Conservation (phyloP, 345 rosid species). For the Aquilaria sinensis region DNA sequence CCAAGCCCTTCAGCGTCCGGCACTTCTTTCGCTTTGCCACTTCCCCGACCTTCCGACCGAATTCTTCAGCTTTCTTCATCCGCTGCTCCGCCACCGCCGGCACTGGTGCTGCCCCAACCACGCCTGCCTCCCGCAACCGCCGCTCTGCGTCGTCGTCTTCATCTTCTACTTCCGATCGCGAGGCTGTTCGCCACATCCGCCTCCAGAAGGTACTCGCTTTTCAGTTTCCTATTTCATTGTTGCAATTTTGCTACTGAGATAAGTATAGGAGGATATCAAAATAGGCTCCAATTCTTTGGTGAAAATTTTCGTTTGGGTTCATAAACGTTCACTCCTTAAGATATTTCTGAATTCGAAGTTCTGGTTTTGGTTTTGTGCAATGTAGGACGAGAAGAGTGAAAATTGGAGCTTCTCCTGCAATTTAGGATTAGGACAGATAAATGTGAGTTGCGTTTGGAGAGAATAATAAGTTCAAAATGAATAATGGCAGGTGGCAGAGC, state of each 20-base stretch:
- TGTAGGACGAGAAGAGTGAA: neutral
- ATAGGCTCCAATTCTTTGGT: neutral
- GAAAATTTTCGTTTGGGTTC: neutral
- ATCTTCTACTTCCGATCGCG: conserved; percentile 82
- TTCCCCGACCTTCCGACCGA: conserved; percentile 5
- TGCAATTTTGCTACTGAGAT: no score
- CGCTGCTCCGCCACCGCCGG: conserved; percentile 34
- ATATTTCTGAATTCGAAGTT: neutral
- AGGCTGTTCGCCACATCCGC: conserved; percentile 84
- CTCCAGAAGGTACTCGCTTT: conserved; percentile 50
- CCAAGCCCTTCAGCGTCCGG: conserved; percentile 41
- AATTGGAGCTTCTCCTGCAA: neutral
- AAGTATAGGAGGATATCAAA: no score
- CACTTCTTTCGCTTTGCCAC: conserved; percentile 41
- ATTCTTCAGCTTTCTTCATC: conserved; percentile 28
- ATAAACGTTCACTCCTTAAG: no score
- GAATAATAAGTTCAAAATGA: neutral
- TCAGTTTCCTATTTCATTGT: neutral
- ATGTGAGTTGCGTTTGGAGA: neutral
- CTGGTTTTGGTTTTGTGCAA: neutral
- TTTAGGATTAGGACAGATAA: no score
- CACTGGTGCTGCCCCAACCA: conserved; percentile 27
- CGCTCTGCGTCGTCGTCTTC: conserved; percentile 39
- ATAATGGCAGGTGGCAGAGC: conserved; percentile 58
- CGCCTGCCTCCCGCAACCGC: conserved; percentile 39